Evolutionary conservation across 2,329 filamentous ascomycete species (phyloP), one percentile per base, ranked within the genome.

Genomic region (Phialophora chinensis): DNA sequence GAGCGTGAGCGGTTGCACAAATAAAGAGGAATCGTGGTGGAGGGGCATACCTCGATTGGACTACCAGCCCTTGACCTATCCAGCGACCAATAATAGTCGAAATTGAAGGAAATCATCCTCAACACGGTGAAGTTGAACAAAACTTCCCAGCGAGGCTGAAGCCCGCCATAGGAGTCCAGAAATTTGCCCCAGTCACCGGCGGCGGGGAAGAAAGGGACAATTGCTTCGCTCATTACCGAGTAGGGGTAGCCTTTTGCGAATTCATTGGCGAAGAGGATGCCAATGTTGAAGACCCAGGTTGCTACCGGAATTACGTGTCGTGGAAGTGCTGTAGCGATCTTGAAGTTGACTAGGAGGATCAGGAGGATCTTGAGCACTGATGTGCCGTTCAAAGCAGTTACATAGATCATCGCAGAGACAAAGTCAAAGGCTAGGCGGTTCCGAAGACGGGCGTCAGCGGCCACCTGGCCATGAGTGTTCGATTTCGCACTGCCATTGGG

Each of bases 41-140:
- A 12, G 17, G 29, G 17, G 20, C 87, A 77, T 87, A 98, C 95
- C 89, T 98, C 94, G 50, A 97, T 78, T 8, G 90, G 85, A 73
- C 87, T 93, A 31, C 85, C 80, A 27, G 83, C 82, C 47, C 85
- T 81, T 6, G 69, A 69, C 66, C 87, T 84, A 70, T 91, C 88
- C 2, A 91, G 78, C 73, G 91, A 95, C 94, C 95, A 99, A 77
- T 96, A 94, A 77, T 96, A 93, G 79, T 99, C 95, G 75, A 99
- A 79, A 77, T 98, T 98, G 85, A 97, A 99, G 77, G 94, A 97
- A 73, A 99, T 93, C 56, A 98, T 83, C 4, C 95, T 89, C 63
- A 99, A 82, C 29, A 98, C 90, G 2, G 94, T 97, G 68, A 99
- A 88, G 75, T 99, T 99, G 84, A 99, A 99, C 4, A 97, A 85